Evolutionary conservation across 1,284 basidiomycete genomes (phyloP).

Genomic region (Trametes hirsuta): DNA sequence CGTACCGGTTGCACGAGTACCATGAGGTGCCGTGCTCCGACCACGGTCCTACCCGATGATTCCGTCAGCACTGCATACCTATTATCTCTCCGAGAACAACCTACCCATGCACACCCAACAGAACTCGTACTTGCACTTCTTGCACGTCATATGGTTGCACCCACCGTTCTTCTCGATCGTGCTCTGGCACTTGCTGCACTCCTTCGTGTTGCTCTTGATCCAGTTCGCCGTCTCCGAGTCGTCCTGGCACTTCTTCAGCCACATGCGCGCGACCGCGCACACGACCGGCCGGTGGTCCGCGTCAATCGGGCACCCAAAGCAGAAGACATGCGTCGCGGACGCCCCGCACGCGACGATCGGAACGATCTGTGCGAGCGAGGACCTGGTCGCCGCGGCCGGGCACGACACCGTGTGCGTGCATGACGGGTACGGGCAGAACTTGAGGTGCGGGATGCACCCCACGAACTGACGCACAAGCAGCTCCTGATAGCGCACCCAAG

Average conservation of each 20-base stretch:
- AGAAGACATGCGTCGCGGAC: conserved; percentile 73
- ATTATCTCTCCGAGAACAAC: background rate
- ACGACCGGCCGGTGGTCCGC: conserved; percentile 91
- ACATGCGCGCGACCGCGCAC: conserved; percentile 88
- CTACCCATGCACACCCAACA: conserved; percentile 83
- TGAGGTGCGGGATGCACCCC: conserved; percentile 79
- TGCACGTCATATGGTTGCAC: conserved; percentile 99
- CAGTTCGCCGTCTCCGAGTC: conserved; percentile 99
- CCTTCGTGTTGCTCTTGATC: conserved; percentile 99
- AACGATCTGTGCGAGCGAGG: conserved; percentile 79
- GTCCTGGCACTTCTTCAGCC: conserved; percentile 97
- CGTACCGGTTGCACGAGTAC: conserved; percentile 98
- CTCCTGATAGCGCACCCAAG: conserved; percentile 78
- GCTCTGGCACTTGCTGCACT: conserved; percentile 93
- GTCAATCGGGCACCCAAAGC: conserved; percentile 88
- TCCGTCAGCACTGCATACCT: background rate
- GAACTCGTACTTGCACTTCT: conserved; percentile 94
- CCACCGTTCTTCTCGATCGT: conserved; percentile 99
- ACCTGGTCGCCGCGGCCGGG: conserved; percentile 70
- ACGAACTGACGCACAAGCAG: conserved; percentile 92
- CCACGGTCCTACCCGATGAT: conserved; percentile 82
- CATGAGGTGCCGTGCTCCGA: conserved; percentile 96
- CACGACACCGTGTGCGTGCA: conserved; percentile 92
- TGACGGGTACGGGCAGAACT: conserved; percentile 91
- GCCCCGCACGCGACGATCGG: conserved; percentile 88